Percentiles rank a stretch among this genome's conserved stretches.
Evolutionary conservation across 768 basidiomycete genomes (phyloP).

Genomic region (Kwoniella sp.): DNA sequence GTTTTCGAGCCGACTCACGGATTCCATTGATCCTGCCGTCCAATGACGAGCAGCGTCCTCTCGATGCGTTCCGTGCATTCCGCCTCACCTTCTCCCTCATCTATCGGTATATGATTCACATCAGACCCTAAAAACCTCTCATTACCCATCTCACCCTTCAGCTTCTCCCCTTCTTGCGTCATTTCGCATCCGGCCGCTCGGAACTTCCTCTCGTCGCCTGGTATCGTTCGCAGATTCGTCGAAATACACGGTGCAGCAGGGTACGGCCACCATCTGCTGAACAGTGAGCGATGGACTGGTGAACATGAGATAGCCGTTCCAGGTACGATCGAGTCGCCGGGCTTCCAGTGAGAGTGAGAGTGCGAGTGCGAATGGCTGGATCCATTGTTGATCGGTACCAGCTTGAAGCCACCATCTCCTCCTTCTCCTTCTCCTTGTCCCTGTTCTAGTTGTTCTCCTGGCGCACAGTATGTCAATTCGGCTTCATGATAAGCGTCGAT

Average conservation of each 20-base stretch:
- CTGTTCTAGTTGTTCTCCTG: not conserved
- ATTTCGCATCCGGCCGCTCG: constrained; percentile 27
- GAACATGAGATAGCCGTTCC: constrained; percentile 36
- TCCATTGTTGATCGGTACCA: constrained; percentile 7
- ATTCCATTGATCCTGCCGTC: constrained; percentile 53
- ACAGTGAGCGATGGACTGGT: constrained; percentile 30
- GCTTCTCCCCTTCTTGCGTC: constrained; percentile 29
- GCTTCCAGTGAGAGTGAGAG: constrained; percentile 4
- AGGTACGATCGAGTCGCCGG: not conserved
- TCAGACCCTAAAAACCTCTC: constrained; percentile 46
- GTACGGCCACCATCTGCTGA: constrained; percentile 51
- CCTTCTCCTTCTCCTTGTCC: not conserved
- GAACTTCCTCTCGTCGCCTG: constrained; percentile 21
- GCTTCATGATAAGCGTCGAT: constrained; percentile 40
- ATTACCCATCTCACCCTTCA: constrained; percentile 40
- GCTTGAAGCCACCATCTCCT: constrained; percentile 3
- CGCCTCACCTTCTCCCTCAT: not conserved
- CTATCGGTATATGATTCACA: constrained; percentile 4
- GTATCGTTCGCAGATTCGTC: constrained; percentile 30
- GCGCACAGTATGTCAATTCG: constrained; percentile 32
- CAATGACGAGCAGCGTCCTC: constrained; percentile 42
- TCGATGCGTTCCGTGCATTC: constrained; percentile 32
- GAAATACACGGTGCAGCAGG: constrained; percentile 48
- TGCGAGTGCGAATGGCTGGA: constrained; percentile 9
- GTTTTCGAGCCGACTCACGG: constrained; percentile 34